Evolutionary conservation across 2,329 filamentous ascomycete genomes (phyloP), one percentile per base, ranked within the genome.

Genomic region (Colletotrichum truncatum): DNA sequence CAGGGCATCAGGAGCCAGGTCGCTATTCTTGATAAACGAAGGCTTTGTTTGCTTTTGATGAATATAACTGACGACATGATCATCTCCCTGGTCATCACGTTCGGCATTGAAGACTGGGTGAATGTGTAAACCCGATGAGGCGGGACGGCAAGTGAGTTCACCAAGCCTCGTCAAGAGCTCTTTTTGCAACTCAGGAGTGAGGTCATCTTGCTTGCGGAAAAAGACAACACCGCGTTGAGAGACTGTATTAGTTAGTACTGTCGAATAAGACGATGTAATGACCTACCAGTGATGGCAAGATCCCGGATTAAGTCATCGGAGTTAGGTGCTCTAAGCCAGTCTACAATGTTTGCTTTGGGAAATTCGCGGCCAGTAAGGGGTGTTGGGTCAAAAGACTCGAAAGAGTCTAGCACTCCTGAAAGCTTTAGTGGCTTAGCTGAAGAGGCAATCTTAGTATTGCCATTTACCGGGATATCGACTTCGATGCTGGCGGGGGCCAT

Each of bases 181-280:
- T 74, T 91, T 91, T 70, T 89, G 87, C 3, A 87, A 79, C 0
- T 85, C 84, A 67, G 88, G 83, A 67, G 81, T 81, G 6, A 89
- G 75, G 65, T 83, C 80, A 70, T 87, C 78, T 67, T 91, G 88
- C 6, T 82, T 80, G 16, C 88, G 84, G 74, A 91, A 88, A 75
- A 90, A 89, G 32, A 90, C 87, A 1, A 91, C 88, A 3, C 87
- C 87, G 14, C 88, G 82, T 68, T 85, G 83, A 2, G 87, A 89
- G 68, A 90, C 86, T 88, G 49, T 1, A 10, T n/a, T n/a, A n/a
- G 38, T 48, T 14, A 48, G 36, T 8, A 26, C 5, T 23, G 2
- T 3, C 3, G 8, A 14, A 5, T 14, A 10, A 1, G 14, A 9
- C 2, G 3, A 8, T n/a, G 10, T 9, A 3, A 6, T 41, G 18